Evolutionary conservation across 2,329 filamentous ascomycete genomes (phyloP), one percentile per base, ranked within the genome.

Genomic region (Cercospora zeae-maydis): DNA sequence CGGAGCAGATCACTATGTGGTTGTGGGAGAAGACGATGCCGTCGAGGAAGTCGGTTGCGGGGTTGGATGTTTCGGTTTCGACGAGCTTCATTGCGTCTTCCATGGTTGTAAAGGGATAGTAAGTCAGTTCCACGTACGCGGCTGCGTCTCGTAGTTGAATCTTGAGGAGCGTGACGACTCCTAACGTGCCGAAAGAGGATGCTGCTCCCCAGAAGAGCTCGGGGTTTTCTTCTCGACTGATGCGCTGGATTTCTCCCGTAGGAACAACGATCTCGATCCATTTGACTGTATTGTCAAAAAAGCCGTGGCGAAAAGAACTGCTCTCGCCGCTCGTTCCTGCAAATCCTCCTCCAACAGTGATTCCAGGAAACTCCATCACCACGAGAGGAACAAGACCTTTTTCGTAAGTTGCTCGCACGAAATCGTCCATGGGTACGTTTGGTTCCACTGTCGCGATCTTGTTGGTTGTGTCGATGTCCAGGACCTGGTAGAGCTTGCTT

Each of bases 301-400:
- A 84, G 0, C 88, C 88, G 70, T 87, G 81, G 11, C 81, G 82
- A 72, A 88, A 90, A 0, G 84, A 88, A 63, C 82, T 86, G 72
- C 86, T 89, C 72, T 90, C 88, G 2, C 86, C 87, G 0, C 84
- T 83, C 0, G 86, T 88, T 1, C 87, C 88, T 0, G 85, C 81
- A 71, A 87, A 90, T 0, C 85, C 86, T 2, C 88, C 87, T 13
- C 87, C 88, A 0, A 83, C 84, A 0, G 88, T 90, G 49, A 68
- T 90, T 0, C 86, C 86, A 0, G 87, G 87, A 55, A 90, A 87
- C 69, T 90, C 88, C 84, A 89, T 89, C 3, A 90, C 86, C 0
- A 90, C 86, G 0, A 82, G 83, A 0, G 83, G 87, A 0, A 90
- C 75, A 0, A 90, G 76, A 0, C 83, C 83, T 54, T 84, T 71